Evolutionary conservation across 768 basidiomycete species (phyloP), one percentile per base, ranked within the genome.

Genomic region (Suillus cothurnatus): DNA sequence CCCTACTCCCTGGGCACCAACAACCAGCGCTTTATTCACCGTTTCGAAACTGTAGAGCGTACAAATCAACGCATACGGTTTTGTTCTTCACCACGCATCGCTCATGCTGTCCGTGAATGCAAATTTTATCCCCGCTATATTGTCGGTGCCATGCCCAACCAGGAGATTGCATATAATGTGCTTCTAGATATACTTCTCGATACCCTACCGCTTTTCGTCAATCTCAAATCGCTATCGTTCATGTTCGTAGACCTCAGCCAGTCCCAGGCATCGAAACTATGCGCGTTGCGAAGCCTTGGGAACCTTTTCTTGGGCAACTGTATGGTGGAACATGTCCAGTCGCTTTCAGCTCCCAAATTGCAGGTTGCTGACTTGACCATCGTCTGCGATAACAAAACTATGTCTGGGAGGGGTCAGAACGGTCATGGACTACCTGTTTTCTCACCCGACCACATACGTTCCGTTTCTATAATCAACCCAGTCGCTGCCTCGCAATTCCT

Each of bases 181-280:
- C 26, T 59, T 41, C 11, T 59, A 19, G 47, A 64, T 59, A 32
- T 45, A 32, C 31, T 64, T 1, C 63, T 64, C 31, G 59, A 64
- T 34, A 23, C 60, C 17, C 61, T 64, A 14, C 63, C 63, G 26
- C 59, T 32, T 14, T 63, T 64, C 47, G 8, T 63, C 23, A 64
- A 64, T 26, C 39, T 64, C 19, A 38, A 34, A 45, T 39, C 63
- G 8, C 61, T 64, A 7, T 61, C 39, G n/a, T 34, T 63, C 34
- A 61, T 63, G 38, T 64, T 64, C 43, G 38, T 64, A 7, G 63
- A 64, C 36, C 59, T 63, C 34, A 64, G 12, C 15, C 61, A 39
- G 38, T 9, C 31, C 6, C 63, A 63, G 23, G 4, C 49, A 32
- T 32, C 23, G 34, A 61, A 62, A 61, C n/a, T 64, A 7, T 64